Evolutionary conservation across 108 stramenopile genomes (phyloP).

Genomic region (Cyclotella cryptica): DNA sequence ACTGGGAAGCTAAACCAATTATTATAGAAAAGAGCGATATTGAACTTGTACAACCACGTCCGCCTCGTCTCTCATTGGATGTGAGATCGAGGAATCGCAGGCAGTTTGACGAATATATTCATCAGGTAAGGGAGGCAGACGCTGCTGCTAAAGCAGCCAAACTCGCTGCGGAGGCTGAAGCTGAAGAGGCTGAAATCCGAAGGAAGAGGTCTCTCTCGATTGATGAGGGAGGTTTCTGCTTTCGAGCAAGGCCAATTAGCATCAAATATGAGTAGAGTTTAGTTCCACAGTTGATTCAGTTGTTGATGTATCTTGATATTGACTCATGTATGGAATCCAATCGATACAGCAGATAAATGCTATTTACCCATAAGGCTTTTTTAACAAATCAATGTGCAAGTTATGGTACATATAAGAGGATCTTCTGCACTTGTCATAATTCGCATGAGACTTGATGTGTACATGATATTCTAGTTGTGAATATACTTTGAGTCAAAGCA

Average conservation of each 20-base stretch:
- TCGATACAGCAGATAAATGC: too few species aligned
- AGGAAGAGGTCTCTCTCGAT: constrained; percentile 12
- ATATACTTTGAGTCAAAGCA: too few species aligned
- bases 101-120: constrained; percentile 30
- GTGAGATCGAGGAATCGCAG: constrained; percentile 29
- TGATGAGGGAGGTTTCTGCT: constrained; percentile 40
- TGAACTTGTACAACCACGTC: constrained; percentile 8
- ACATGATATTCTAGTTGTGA: too few species aligned
- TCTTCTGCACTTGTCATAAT: too few species aligned
- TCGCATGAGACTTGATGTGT: too few species aligned
- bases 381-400: too few species aligned
- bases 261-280: constrained; percentile 25
- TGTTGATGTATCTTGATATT: too few species aligned
- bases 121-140: constrained; percentile 11
- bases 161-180: constrained; percentile 4
- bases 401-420: too few species aligned
- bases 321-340: too few species aligned
- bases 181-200: constrained; percentile 35
- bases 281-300: background rate
- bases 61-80: constrained; percentile 33
- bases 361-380: too few species aligned
- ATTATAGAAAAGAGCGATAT: background rate
- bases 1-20: constrained; percentile 19
- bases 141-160: constrained; percentile 6
- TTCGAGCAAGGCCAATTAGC: constrained; percentile 17